Evolutionary conservation across 176 grass and related monocot species (phyloP).

Genomic region (Avena sativa): DNA sequence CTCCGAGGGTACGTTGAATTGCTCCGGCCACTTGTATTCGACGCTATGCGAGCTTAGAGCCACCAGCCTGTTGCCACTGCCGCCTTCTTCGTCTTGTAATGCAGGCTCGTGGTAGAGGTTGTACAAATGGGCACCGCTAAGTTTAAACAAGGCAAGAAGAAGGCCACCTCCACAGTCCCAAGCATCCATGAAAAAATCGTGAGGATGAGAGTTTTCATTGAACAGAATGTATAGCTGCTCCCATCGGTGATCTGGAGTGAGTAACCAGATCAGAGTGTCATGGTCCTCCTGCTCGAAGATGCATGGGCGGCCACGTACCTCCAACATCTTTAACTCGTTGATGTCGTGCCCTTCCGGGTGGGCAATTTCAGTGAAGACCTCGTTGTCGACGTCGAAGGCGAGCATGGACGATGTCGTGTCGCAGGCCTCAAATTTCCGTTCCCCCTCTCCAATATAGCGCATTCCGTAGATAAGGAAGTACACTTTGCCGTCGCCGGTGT

Average conservation of each 20-base stretch:
- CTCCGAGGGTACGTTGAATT: not conserved
- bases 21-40: not conserved
- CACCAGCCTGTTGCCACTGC: not conserved
- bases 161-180: slow-evolving; percentile 7
- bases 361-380: too few relatives aligned
- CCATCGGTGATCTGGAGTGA: not conserved
- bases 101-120: not conserved
- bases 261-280: not conserved
- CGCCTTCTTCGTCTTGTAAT: not conserved
- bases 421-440: too few relatives aligned
- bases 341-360: too few relatives aligned
- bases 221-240: not conserved
- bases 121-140: not conserved
- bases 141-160: not conserved
- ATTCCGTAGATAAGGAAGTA: not conserved
- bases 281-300: too few relatives aligned
- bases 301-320: too few relatives aligned
- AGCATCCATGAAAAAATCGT: not conserved
- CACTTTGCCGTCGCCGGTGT: not conserved
- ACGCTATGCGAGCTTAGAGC: not conserved
- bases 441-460: too few relatives aligned
- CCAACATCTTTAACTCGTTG: too few relatives aligned
- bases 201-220: not conserved
- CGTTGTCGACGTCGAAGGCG: too few relatives aligned
- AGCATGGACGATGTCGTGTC: too few relatives aligned